These are phyloP conservation scores for Abrus pulchellus DNA, from an alignment of 306 rosid genomes.

Conservation along the genomic window DNA sequence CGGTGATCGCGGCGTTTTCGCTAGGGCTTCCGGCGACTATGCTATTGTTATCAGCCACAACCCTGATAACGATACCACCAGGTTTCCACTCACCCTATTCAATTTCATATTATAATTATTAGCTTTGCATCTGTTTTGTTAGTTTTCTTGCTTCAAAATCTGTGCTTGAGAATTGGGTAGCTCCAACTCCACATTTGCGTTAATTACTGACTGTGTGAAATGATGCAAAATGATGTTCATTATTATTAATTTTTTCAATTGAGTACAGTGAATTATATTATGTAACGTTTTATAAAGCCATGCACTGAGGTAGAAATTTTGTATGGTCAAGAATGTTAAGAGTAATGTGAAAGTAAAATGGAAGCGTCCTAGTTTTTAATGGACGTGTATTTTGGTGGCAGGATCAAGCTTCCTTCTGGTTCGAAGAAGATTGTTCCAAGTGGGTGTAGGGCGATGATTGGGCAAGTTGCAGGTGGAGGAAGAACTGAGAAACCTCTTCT, in stretches of 20 bases:
- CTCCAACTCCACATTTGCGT: no score
- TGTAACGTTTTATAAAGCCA: background rate
- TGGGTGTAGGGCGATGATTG: slow-evolving; percentile 84
- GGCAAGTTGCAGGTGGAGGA: slow-evolving; percentile 92
- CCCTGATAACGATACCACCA: slow-evolving; percentile 75
- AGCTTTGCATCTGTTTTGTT: background rate
- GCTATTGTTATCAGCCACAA: slow-evolving; percentile 86
- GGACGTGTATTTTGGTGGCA: slow-evolving; percentile 7
- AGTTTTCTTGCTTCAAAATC: background rate
- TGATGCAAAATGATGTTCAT: background rate
- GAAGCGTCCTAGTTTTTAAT: background rate
- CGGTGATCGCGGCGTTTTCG: slow-evolving; percentile 85
- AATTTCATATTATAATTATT: background rate
- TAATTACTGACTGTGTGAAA: no score
- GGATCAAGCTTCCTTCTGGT: slow-evolving; percentile 88
- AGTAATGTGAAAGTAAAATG: background rate
- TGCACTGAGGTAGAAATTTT: background rate
- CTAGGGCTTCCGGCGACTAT: slow-evolving; percentile 78
- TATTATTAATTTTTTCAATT: background rate
- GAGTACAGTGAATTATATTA: no score
- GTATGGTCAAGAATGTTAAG: background rate
- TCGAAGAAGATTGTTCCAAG: slow-evolving; percentile 83
- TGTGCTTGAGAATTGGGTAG: background rate
- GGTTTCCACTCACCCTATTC: slow-evolving; percentile 37
- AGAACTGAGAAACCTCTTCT: slow-evolving; percentile 84